These are phyloP conservation scores for Sporisorium exsertum DNA, from an alignment of 1,284 basidiomycete species.

Conservation along the genomic window DNA sequence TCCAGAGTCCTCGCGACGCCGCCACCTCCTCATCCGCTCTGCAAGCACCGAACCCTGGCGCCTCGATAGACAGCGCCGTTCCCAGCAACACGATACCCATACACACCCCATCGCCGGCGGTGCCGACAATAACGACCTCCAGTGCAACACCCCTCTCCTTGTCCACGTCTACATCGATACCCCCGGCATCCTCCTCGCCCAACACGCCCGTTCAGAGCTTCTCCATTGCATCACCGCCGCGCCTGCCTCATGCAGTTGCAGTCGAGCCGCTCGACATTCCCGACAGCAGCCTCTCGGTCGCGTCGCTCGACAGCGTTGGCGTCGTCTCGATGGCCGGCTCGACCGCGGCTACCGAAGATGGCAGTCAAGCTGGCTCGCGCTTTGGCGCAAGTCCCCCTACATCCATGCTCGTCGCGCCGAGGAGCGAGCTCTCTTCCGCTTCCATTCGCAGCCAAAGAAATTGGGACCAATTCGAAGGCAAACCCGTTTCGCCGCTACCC, in stretches of 20 bases:
- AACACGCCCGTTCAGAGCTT: constrained; percentile 4
- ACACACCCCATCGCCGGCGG: constrained; percentile 13
- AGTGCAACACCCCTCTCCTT: constrained; percentile 26
- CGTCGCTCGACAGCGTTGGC: constrained; percentile 39
- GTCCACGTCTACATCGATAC: constrained; percentile 10
- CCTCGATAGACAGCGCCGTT: not conserved
- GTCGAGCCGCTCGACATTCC: constrained; percentile 15
- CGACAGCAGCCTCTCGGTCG: constrained; percentile 36
- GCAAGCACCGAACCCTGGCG: not conserved
- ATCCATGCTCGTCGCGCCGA: constrained; percentile 24
- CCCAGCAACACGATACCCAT: constrained; percentile 7
- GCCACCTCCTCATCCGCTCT: not conserved
- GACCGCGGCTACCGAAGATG: constrained; percentile 24
- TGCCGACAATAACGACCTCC: constrained; percentile 36
- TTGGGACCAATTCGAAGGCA: constrained; percentile 66
- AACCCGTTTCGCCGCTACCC: constrained; percentile 63
- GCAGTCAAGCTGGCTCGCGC: constrained; percentile 31
- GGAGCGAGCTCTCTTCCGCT: constrained; percentile 49
- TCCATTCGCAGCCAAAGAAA: constrained; percentile 61
- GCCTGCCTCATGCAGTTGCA: constrained; percentile 1
- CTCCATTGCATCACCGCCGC: constrained; percentile 8
- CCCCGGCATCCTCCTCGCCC: not conserved
- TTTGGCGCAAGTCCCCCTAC: constrained; percentile 24
- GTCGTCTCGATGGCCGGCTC: constrained; percentile 35
- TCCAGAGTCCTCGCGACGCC: constrained; percentile 1